These are phyloP conservation scores for Santalum album DNA, from an alignment of 164 flowering plant genomes.

Conservation along the genomic window DNA sequence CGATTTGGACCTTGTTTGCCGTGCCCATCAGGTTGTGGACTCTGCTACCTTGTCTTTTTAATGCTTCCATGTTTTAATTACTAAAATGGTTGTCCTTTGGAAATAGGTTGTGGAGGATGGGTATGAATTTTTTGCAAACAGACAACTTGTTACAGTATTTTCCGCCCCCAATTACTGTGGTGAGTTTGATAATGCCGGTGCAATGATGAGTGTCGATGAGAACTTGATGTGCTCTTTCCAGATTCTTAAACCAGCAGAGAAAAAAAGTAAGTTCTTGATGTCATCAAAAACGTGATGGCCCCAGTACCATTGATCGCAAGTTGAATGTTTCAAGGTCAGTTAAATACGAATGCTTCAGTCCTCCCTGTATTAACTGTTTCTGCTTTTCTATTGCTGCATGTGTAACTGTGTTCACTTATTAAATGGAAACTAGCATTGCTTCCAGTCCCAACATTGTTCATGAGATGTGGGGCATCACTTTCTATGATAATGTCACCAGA, in stretches of 20 bases:
- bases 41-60: background rate
- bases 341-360: background rate
- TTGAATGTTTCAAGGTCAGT: conserved; percentile 15
- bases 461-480: too few relatives aligned
- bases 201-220: conserved; percentile 63
- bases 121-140: conserved; percentile 61
- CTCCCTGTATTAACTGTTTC: too few relatives aligned
- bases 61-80: background rate
- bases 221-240: conserved; percentile 62
- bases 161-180: conserved; percentile 60
- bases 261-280: conserved; percentile 39
- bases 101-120: conserved; percentile 63
- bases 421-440: background rate
- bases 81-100: conserved; percentile 5
- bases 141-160: conserved; percentile 51
- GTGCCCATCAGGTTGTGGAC: conserved; percentile 61
- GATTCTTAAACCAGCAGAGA: conserved; percentile 57
- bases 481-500: too few relatives aligned
- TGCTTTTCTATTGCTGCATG: background rate
- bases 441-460: too few relatives aligned
- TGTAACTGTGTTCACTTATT: background rate
- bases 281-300: conserved; percentile 31
- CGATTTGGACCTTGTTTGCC: conserved; percentile 58
- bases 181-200: conserved; percentile 64
- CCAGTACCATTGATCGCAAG: background rate